These are phyloP conservation scores for Xylaria sp. DNA, from an alignment of 2,329 filamentous ascomycete genomes.

Conservation along the genomic window DNA sequence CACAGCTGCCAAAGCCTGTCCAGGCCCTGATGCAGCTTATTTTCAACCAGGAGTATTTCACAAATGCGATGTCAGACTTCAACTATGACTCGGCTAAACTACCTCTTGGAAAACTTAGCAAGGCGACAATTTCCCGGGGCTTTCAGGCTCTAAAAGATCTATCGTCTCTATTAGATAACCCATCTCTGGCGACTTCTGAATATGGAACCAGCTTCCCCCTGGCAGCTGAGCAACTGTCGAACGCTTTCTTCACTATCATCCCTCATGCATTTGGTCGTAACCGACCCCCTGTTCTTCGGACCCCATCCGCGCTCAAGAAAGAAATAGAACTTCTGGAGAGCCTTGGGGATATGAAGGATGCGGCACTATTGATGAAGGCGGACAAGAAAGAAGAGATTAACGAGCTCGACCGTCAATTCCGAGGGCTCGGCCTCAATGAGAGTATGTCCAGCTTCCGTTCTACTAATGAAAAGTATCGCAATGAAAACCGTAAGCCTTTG, in stretches of 20 bases:
- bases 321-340: conserved; percentile 85
- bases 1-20: conserved; percentile 55
- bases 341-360: conserved; percentile 85
- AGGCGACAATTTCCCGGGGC: conserved; percentile 77
- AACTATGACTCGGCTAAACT: conserved; percentile 81
- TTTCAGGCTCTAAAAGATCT: conserved; percentile 82
- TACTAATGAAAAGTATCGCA: too few relatives aligned
- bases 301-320: conserved; percentile 68
- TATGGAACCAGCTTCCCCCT: conserved; percentile 52
- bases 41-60: conserved; percentile 81
- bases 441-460: conserved; percentile 49
- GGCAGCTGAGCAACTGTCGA: conserved; percentile 73
- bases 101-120: conserved; percentile 85
- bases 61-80: conserved; percentile 70
- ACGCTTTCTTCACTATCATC: conserved; percentile 82
- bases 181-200: conserved; percentile 55
- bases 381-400: conserved; percentile 66
- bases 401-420: conserved; percentile 76
- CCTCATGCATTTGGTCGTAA: conserved; percentile 80
- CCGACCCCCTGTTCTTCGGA: conserved; percentile 73
- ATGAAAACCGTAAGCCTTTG: not conserved
- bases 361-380: conserved; percentile 78
- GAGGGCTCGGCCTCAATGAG: conserved; percentile 76
- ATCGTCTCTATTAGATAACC: conserved; percentile 70
- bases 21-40: conserved; percentile 81